Evolutionary conservation across 2,329 filamentous ascomycete genomes (phyloP).

Genomic region (Epichloe glyceriae): DNA sequence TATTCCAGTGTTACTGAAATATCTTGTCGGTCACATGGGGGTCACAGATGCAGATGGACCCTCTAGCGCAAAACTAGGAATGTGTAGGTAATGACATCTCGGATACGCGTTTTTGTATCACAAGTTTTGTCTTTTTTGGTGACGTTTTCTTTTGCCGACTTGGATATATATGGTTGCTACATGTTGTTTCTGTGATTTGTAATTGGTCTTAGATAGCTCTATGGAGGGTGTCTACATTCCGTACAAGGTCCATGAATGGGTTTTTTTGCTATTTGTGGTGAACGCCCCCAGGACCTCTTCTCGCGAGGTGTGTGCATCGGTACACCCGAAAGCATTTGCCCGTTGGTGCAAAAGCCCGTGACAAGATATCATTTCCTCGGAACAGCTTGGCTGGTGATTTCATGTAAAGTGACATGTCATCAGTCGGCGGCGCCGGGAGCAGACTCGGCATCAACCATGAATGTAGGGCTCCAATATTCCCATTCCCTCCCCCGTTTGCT

Average conservation of each 20-base stretch:
- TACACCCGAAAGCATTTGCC: too few relatives aligned
- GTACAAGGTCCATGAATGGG: not conserved
- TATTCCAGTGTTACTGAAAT: not conserved
- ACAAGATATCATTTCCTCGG: too few relatives aligned
- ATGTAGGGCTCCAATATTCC: conserved; percentile 86
- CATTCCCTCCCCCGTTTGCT: conserved; percentile 60
- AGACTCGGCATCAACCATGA: conserved; percentile 40
- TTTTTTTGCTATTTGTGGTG: not conserved
- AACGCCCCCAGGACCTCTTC: not conserved
- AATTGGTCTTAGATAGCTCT: not conserved
- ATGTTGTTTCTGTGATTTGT: not conserved
- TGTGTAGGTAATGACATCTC: not conserved
- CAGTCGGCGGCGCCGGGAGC: not conserved
- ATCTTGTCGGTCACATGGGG: not conserved
- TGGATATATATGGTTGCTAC: not conserved
- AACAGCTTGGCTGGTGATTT: too few relatives aligned
- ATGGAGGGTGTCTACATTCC: not conserved
- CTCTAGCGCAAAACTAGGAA: not conserved
- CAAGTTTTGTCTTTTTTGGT: not conserved
- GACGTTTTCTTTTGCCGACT: not conserved
- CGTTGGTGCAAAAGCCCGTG: too few relatives aligned
- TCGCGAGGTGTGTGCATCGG: not conserved
- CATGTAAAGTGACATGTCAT: too few relatives aligned
- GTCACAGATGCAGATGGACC: not conserved
- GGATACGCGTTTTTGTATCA: conserved; percentile 4